Evolutionary conservation across 164 flowering plant genomes (phyloP), one percentile per base, ranked within the genome.

Genomic region (Houttuynia cordata): DNA sequence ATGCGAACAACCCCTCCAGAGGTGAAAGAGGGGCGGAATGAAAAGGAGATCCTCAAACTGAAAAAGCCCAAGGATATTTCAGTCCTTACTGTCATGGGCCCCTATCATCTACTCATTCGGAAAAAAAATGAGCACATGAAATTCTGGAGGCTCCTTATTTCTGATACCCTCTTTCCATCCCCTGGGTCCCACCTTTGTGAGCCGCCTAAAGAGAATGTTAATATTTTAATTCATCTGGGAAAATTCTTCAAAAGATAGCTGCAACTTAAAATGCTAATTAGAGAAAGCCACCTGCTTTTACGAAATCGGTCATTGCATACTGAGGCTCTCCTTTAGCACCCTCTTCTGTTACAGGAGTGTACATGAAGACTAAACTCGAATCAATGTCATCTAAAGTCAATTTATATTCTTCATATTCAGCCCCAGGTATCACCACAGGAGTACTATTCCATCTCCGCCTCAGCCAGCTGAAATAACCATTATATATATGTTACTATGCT

Each of bases 321-420:
- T 88, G 97, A 69, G 99, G 93, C 71, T 94, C 97, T 53, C 99
- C 99, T 81, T 84, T 91, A 69, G 82, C 81, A 77, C 97, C 96
- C 79, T 90, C 97, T 69, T 85, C 85, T 57, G 97, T 91, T 23
- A 93, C 95, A 19, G 99, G 99, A 41, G 97, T 90, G 70, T 90
- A 90, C 96, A 93, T 93, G 68, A 78, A 93, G 62, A 93, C 96
- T 80, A 93, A 79, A 78, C 97, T 87, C 40, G 96, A 88, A 80
- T 75, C 91, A 70, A 94, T 70, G 52, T 94, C 99, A 72, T 94
- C 91, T 45, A 85, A 57, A 0, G 88, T 80, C 74, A 94, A 74
- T 58, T 21, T 67, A 70, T 91, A 91, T 70, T 94, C 96, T 67
- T 86, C 93, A 53, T 88, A 89, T 74, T 91, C 97, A 57, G 97